phyloP scores from a whole-genome alignment of 441 rosid species.

The Adansonia rubrostipa region DNA sequence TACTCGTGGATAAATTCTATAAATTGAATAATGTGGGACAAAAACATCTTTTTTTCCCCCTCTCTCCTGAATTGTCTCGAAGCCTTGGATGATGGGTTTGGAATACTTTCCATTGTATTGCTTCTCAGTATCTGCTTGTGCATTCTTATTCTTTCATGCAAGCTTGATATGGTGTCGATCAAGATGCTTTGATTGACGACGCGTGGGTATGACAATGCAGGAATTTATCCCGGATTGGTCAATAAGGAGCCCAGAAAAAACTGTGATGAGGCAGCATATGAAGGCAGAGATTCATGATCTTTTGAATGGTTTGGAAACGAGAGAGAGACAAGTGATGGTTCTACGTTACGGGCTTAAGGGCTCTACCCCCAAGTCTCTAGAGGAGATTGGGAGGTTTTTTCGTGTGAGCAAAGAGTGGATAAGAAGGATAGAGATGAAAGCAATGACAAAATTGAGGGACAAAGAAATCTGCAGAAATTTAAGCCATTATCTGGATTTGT shows the following conservation, averaged over 20 bases:
- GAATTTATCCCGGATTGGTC: slow-evolving; percentile 61
- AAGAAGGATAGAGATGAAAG: slow-evolving; percentile 71
- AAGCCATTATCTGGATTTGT: slow-evolving; percentile 48
- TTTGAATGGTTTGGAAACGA: slow-evolving; percentile 57
- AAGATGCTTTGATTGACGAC: slow-evolving; percentile 23
- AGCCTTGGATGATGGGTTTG: neutral
- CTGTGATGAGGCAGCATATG: slow-evolving; percentile 60
- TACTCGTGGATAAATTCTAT: neutral
- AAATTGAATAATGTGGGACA: neutral
- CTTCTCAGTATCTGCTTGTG: neutral
- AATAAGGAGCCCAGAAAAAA: slow-evolving; percentile 51
- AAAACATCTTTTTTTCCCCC: neutral
- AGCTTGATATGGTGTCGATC: neutral
- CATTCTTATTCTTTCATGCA: neutral
- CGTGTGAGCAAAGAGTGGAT: slow-evolving; percentile 89
- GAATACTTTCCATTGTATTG: slow-evolving; percentile 6
- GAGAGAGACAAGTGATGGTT: slow-evolving; percentile 69
- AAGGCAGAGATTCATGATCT: slow-evolving; percentile 53
- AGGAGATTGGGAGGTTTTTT: slow-evolving; percentile 71
- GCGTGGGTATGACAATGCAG: slow-evolving; percentile 40
- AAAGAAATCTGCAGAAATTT: slow-evolving; percentile 45
- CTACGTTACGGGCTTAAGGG: slow-evolving; percentile 63
- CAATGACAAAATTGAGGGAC: slow-evolving; percentile 56
- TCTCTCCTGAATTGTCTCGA: neutral
- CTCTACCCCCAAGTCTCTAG: slow-evolving; percentile 66